Evolutionary conservation across 768 basidiomycete species (phyloP).

Genomic region (Boletus pseudo-olivaceus): DNA sequence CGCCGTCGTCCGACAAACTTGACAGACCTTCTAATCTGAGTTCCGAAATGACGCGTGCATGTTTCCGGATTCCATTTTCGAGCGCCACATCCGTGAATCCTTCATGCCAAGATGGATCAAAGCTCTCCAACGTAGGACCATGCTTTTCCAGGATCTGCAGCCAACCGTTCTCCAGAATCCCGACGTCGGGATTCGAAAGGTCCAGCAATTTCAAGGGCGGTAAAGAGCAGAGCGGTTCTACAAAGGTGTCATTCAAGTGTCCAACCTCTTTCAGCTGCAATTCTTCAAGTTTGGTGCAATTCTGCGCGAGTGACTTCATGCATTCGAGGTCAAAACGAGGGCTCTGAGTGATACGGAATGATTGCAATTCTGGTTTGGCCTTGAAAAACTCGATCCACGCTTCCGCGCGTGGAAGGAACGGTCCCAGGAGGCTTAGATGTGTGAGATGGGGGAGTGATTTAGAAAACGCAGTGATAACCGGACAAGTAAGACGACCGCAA

Average conservation of each 20-base stretch:
- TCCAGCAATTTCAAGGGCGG: constrained; percentile 57
- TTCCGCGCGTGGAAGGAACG: constrained; percentile 73
- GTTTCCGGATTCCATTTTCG: constrained; percentile 51
- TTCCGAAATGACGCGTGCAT: constrained; percentile 44
- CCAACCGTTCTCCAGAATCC: constrained; percentile 54
- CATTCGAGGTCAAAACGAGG: constrained; percentile 80
- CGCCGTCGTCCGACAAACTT: constrained; percentile 66
- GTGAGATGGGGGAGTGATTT: constrained; percentile 61
- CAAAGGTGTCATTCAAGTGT: constrained; percentile 61
- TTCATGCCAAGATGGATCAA: constrained; percentile 71
- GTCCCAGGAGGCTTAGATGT: constrained; percentile 79
- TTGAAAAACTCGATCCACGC: constrained; percentile 78
- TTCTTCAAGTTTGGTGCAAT: constrained; percentile 53
- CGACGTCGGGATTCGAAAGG: constrained; percentile 57
- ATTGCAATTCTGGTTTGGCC: constrained; percentile 56
- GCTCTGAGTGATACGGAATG: constrained; percentile 79
- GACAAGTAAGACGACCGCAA: constrained; percentile 78
- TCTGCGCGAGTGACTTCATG: constrained; percentile 50
- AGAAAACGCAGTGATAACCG: constrained; percentile 56
- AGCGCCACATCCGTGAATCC: constrained; percentile 61
- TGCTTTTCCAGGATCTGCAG: constrained; percentile 51
- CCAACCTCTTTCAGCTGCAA: constrained; percentile 81
- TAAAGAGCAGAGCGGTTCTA: constrained; percentile 43
- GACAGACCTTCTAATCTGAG: constrained; percentile 56
- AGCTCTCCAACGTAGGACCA: constrained; percentile 51